Conservation (phyloP, 768 basidiomycete species). For the Collybia sp. region DNA sequence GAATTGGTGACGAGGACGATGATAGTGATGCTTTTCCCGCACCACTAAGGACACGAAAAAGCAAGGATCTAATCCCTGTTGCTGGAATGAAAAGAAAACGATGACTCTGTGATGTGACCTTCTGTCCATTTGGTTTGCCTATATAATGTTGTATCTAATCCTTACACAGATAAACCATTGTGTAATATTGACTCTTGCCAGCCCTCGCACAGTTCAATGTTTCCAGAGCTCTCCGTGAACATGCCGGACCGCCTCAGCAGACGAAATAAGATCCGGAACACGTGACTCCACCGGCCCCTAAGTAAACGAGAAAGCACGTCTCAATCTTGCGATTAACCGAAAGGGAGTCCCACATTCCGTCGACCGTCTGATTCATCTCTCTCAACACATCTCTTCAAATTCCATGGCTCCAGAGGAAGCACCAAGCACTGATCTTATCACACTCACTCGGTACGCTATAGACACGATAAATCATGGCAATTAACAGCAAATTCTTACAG, state of each 20-base stretch:
- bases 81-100: constrained; percentile 64
- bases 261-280: constrained; percentile 22
- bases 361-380: constrained; percentile 2
- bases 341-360: constrained; percentile 5
- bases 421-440: constrained; percentile 86
- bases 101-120: constrained; percentile 23
- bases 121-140: no score
- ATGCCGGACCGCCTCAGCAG: constrained; percentile 7
- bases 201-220: neutral
- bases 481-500: constrained; percentile 29
- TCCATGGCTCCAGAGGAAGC: constrained; percentile 54
- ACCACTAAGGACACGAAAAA: constrained; percentile 66
- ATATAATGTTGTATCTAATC: no score
- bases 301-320: constrained; percentile 6
- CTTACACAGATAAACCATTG: no score
- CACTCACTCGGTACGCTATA: constrained; percentile 74
- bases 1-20: constrained; percentile 50
- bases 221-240: neutral
- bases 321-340: no score
- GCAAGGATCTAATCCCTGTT: constrained; percentile 43
- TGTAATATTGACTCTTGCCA: no score
- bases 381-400: constrained; percentile 11
- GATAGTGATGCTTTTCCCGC: constrained; percentile 73
- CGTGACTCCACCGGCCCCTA: constrained; percentile 18
- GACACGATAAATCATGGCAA: neutral